A percentile compares a stretch with the other conserved stretches of the same genome.
These are phyloP conservation scores for Lyophyllum semitale DNA, from an alignment of 768 basidiomycete genomes.

Conservation along the genomic window DNA sequence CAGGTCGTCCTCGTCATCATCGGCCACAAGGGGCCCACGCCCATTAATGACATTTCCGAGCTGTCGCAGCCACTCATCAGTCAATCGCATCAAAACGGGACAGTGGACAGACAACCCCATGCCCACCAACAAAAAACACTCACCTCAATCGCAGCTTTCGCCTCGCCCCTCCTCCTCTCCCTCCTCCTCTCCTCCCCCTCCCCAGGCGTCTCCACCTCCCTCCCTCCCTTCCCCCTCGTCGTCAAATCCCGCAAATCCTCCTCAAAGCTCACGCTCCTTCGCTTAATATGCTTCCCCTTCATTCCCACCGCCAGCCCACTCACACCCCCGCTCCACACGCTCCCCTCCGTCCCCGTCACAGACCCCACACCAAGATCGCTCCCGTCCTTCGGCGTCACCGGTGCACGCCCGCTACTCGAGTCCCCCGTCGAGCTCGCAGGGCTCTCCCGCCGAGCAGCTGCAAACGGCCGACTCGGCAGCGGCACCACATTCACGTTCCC, in stretches of 20 bases:
- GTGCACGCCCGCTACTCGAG: slow-evolving; percentile 76
- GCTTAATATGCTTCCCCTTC: slow-evolving; percentile 45
- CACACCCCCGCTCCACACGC: slow-evolving; percentile 32
- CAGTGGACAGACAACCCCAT: too few species aligned
- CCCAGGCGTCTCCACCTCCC: too few species aligned
- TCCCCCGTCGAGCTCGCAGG: slow-evolving; percentile 86
- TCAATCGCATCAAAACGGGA: neutral
- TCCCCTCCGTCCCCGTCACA: slow-evolving; percentile 15
- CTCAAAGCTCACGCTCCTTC: slow-evolving; percentile 71
- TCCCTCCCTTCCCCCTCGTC: slow-evolving; percentile 5
- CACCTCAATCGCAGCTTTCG: slow-evolving; percentile 88
- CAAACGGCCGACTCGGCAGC: slow-evolving; percentile 59
- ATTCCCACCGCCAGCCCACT: slow-evolving; percentile 33
- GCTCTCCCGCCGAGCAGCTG: slow-evolving; percentile 53
- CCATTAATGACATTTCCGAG: slow-evolving; percentile 90
- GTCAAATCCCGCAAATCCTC: slow-evolving; percentile 38
- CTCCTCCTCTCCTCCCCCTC: slow-evolving; percentile 62
- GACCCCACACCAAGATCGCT: slow-evolving; percentile 52
- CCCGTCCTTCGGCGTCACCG: slow-evolving; percentile 78
- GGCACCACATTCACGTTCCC: slow-evolving; percentile 14
- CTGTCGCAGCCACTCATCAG: slow-evolving; percentile 38
- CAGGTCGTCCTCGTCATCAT: slow-evolving; percentile 53
- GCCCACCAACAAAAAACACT: slow-evolving; percentile 29
- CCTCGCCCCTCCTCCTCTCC: slow-evolving; percentile 78
- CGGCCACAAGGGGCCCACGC: slow-evolving; percentile 58